A percentile compares a stretch with the other conserved stretches of the same genome.
These are phyloP conservation scores for Penicillium janthinellum DNA, from an alignment of 2,329 filamentous ascomycete species.

Conservation along the genomic window DNA sequence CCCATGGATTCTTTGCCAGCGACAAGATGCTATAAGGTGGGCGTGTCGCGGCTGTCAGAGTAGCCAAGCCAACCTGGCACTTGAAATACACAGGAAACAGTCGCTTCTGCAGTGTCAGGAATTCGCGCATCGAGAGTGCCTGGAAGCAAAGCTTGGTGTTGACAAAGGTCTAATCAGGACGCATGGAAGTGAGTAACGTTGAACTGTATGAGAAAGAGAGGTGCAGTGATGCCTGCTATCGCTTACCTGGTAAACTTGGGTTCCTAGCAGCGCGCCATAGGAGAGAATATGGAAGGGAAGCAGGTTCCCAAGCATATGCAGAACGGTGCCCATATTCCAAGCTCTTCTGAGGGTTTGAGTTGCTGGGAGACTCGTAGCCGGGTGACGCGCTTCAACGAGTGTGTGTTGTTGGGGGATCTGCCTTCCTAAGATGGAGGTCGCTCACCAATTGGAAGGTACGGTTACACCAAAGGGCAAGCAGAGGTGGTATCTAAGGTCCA, in stretches of 20 bases:
- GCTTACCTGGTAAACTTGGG: constrained; percentile 39
- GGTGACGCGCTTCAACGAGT: background rate
- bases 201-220: background rate
- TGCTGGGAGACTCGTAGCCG: background rate
- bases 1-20: constrained; percentile 23
- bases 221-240: background rate
- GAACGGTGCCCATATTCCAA: constrained; percentile 17
- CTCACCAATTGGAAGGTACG: background rate
- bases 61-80: constrained; percentile 38
- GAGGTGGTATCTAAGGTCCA: background rate
- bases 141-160: constrained; percentile 44
- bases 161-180: constrained; percentile 37
- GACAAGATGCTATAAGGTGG: constrained; percentile 38
- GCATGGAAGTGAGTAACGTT: background rate
- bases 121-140: constrained; percentile 39
- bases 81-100: constrained; percentile 47
- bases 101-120: constrained; percentile 43
- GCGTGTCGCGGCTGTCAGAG: constrained; percentile 37
- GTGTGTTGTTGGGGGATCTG: background rate
- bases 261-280: constrained; percentile 45
- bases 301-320: constrained; percentile 18
- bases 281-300: constrained; percentile 42
- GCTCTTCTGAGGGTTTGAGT: background rate
- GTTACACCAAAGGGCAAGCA: background rate
- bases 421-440: no score